These are phyloP conservation scores for Cydonia oblonga DNA, from an alignment of 331 rosid species.

Conservation along the genomic window DNA sequence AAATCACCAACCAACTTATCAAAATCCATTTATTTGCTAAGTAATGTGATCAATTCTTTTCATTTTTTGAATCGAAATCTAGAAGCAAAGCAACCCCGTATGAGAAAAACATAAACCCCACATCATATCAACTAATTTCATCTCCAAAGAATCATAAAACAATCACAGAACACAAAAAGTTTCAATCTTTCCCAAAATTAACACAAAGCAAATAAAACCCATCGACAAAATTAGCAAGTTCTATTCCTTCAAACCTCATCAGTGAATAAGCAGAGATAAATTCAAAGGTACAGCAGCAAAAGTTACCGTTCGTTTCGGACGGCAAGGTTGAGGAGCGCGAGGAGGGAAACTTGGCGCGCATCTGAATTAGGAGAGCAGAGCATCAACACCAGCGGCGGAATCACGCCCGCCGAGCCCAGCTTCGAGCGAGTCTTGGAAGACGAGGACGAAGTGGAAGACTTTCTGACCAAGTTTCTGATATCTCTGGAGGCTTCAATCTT, in stretches of 20 bases:
- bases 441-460: slow-evolving; percentile 30
- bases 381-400: slow-evolving; percentile 74
- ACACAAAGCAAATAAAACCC: neutral
- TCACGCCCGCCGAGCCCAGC: slow-evolving; percentile 57
- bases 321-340: slow-evolving; percentile 87
- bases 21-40: neutral
- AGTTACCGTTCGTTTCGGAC: slow-evolving; percentile 66
- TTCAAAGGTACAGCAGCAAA: neutral
- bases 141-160: neutral
- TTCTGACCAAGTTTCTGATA: slow-evolving; percentile 60
- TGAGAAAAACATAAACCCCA: neutral
- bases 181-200: neutral
- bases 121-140: neutral
- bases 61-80: neutral
- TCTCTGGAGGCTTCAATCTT: slow-evolving; percentile 83
- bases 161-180: neutral
- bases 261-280: neutral
- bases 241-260: neutral
- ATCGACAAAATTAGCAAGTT: neutral
- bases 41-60: neutral
- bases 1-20: neutral
- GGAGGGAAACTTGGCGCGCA: slow-evolving; percentile 65
- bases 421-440: slow-evolving; percentile 47
- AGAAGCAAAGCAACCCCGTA: neutral
- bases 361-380: slow-evolving; percentile 62